Conservation (phyloP, 2,329 filamentous ascomycete species). For the Ophiostoma himal-ulmi region DNA sequence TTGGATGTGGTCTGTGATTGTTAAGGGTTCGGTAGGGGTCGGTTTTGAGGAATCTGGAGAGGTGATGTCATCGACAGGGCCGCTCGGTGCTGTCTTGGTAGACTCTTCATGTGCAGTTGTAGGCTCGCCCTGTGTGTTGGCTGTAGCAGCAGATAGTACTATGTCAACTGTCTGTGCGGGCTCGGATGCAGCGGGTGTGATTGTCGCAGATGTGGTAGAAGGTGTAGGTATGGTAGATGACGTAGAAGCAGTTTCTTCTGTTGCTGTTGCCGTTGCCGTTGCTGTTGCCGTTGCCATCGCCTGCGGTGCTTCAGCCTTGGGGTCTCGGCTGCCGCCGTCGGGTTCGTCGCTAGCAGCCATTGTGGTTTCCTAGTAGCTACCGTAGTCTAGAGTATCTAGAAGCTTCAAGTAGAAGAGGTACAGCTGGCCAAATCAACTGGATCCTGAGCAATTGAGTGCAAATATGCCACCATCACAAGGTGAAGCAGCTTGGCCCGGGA, state of each 20-base stretch:
- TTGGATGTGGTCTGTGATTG: not conserved
- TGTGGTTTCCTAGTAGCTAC: not conserved
- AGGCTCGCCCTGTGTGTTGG: not conserved
- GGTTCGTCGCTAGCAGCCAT: constrained; percentile 23
- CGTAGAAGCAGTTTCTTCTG: not conserved
- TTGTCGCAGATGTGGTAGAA: not conserved
- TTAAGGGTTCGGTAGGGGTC: not conserved
- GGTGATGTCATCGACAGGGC: not conserved
- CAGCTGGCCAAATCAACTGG: not conserved
- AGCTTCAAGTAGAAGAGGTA: not conserved
- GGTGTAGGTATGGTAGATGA: not conserved
- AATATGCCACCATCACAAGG: constrained; percentile 8
- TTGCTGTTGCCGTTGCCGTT: not conserved
- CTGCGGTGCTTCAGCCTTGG: not conserved
- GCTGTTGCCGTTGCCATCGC: not conserved
- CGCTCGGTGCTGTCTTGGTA: not conserved
- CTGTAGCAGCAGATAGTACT: not conserved
- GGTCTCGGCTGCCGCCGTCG: constrained; percentile 13
- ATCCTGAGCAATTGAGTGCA: not conserved
- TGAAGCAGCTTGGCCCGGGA: not conserved
- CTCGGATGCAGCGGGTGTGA: not conserved
- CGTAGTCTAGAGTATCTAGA: not conserved
- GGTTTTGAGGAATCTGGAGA: not conserved
- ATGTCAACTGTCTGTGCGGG: constrained; percentile 1
- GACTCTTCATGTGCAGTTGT: not conserved